These are phyloP conservation scores for Metschnikowia peoriensis DNA, from an alignment of 805 yeast species.

Conservation along the genomic window DNA sequence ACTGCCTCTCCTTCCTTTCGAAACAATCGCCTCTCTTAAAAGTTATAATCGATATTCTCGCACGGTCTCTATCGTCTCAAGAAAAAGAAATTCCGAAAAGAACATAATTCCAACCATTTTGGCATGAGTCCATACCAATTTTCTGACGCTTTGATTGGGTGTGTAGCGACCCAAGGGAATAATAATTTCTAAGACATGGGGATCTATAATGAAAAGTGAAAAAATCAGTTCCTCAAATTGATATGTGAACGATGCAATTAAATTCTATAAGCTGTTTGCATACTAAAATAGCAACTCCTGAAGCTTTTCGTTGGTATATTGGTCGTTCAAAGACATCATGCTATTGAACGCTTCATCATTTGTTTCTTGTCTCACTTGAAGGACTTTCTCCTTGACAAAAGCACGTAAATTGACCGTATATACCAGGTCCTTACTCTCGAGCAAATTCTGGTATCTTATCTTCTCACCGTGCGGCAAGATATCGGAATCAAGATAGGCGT, in stretches of 20 bases:
- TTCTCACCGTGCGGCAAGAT: slow-evolving; percentile 45
- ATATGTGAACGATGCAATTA: background rate
- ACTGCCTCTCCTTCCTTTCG: too few species aligned
- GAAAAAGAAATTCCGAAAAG: too few species aligned
- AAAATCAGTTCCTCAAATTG: too few species aligned
- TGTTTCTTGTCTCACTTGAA: slow-evolving; percentile 25
- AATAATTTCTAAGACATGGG: too few species aligned
- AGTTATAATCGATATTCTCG: too few species aligned
- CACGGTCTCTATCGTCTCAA: too few species aligned
- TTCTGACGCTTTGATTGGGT: too few species aligned
- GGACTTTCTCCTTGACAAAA: slow-evolving; percentile 35
- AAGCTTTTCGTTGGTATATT: slow-evolving; percentile 34
- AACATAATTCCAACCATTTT: too few species aligned
- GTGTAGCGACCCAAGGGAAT: too few species aligned
- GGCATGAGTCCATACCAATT: too few species aligned
- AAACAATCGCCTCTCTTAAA: too few species aligned
- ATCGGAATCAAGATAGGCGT: slow-evolving; percentile 39
- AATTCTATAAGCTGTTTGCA: background rate
- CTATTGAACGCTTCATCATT: slow-evolving; percentile 30
- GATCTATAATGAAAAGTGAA: too few species aligned
- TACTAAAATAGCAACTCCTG: slow-evolving; percentile 13
- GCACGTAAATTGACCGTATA: slow-evolving; percentile 46
- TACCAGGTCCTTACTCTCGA: slow-evolving; percentile 34
- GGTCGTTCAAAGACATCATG: slow-evolving; percentile 36
- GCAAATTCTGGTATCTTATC: slow-evolving; percentile 31